Evolutionary conservation across 1,139 yeast genomes (phyloP), one percentile per base, ranked within the genome.

Genomic region (Suhomyces panamericanus): DNA sequence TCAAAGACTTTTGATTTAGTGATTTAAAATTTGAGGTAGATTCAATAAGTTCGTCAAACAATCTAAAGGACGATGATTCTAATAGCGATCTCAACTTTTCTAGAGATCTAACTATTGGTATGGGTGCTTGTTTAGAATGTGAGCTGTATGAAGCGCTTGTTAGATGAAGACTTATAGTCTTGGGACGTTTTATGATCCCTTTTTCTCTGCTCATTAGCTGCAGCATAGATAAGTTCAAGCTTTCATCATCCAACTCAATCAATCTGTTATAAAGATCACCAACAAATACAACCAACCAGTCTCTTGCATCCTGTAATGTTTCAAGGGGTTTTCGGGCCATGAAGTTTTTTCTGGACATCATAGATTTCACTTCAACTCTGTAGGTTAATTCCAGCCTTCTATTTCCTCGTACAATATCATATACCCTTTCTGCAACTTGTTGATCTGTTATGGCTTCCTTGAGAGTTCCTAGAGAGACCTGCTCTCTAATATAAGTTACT

Each of bases 301-400:
- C 85, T 6, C 72, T 57, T 20, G 88, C 81, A 55, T 89, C 96
- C 2, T 67, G 69, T 2, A 77, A 54, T 1, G 74, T 71, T 7
- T 63, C 65, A 4, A 90, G 79, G 0, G 86, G 78, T n/a, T 66
- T 66, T 0, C 78, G 56, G 1, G 54, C 73, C 46, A 82, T 64
- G 60, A 93, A 84, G 56, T 90, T 88, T 59, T 93, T 93, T 41
- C 85, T 81, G 0, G 97, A 85, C 67, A 83, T 82, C 98, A 93
- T 90, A 1, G 96, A 85, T 58, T 90, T 89, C 16, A 87, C 75
- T 32, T 83, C 81, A 0, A 83, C 77, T 44, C 85, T 69, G 15
- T 78, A 71, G 12, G 76, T 70, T 9, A 93, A 67, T 35, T 81
- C 83, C 22, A 71, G 70, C 30, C 67, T 56, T 47, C 73, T 73